These are phyloP conservation scores for Tetrahymena elliotti DNA, from an alignment of 73 alveolate species.

Conservation along the genomic window DNA sequence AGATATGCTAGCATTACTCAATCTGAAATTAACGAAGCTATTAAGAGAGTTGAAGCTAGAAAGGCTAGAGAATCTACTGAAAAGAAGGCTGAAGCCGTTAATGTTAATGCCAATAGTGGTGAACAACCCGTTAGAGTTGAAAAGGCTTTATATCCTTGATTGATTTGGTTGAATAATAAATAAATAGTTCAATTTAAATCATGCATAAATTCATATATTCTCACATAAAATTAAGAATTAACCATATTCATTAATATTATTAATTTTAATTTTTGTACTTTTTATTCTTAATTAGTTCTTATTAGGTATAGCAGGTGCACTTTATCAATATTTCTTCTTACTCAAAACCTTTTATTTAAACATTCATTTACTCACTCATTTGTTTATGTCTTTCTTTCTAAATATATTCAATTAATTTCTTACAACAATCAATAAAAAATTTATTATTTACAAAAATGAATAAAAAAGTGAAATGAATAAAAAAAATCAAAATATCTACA, in stretches of 20 bases:
- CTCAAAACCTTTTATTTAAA: not conserved
- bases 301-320: not conserved
- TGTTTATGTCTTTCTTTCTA: too few relatives aligned
- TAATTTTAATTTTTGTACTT: not conserved
- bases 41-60: constrained; percentile 39
- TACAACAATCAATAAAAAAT: too few relatives aligned
- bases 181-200: not conserved
- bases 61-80: not conserved
- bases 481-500: too few relatives aligned
- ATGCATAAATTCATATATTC: not conserved
- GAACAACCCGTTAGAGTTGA: constrained; percentile 1
- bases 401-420: too few relatives aligned
- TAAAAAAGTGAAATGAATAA: too few relatives aligned
- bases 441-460: too few relatives aligned
- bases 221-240: not conserved
- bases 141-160: not conserved
- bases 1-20: constrained; percentile 28
- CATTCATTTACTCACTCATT: not conserved
- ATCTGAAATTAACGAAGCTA: constrained; percentile 37
- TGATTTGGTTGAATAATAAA: not conserved
- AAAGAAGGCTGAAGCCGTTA: not conserved
- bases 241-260: not conserved
- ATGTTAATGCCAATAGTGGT: not conserved
- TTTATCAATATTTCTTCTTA: not conserved
- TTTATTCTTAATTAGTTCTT: not conserved